A percentile compares a stretch with the other conserved stretches of the same genome.
phyloP scores from a whole-genome alignment of 306 rosid species.

The Calophaca sinica region DNA sequence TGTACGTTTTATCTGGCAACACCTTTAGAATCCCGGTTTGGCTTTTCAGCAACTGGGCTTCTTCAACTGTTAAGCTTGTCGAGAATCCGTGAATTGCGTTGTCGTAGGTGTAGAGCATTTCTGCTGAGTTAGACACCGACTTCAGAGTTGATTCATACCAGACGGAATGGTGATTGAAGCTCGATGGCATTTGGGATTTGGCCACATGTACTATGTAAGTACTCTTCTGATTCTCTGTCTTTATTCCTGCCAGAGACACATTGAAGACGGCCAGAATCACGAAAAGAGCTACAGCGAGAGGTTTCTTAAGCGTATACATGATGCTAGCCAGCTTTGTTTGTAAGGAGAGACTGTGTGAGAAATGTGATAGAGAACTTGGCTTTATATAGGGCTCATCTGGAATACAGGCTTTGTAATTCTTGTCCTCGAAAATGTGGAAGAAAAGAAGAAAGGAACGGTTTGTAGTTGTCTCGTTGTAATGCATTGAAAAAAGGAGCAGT shows the following conservation, averaged over 20 bases:
- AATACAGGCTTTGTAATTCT: not conserved
- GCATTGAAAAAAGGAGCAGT: not conserved
- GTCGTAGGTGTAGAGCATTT: conserved; percentile 72
- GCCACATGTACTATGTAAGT: conserved; percentile 79
- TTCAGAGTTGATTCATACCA: conserved; percentile 79
- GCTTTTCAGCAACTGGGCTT: conserved; percentile 53
- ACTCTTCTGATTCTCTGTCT: conserved; percentile 33
- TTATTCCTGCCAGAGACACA: conserved; percentile 45
- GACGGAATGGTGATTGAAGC: conserved; percentile 58
- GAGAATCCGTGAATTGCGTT: conserved; percentile 79
- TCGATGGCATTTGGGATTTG: conserved; percentile 69
- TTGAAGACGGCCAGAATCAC: conserved; percentile 41
- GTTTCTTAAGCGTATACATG: conserved; percentile 39
- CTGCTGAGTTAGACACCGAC: conserved; percentile 63
- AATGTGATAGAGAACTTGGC: not conserved
- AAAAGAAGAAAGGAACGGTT: not conserved
- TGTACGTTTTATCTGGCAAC: conserved; percentile 59
- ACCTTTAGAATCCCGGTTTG: conserved; percentile 67
- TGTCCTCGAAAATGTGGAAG: not conserved
- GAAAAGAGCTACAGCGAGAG: not conserved
- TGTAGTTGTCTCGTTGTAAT: conserved; percentile 31
- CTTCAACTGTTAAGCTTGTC: conserved; percentile 60
- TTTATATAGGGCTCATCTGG: not conserved
- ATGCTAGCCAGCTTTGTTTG: not conserved
- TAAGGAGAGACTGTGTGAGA: not conserved